phyloP scores from a whole-genome alignment of 2,329 filamentous ascomycete genomes.

The Neofusicoccum sp. region DNA sequence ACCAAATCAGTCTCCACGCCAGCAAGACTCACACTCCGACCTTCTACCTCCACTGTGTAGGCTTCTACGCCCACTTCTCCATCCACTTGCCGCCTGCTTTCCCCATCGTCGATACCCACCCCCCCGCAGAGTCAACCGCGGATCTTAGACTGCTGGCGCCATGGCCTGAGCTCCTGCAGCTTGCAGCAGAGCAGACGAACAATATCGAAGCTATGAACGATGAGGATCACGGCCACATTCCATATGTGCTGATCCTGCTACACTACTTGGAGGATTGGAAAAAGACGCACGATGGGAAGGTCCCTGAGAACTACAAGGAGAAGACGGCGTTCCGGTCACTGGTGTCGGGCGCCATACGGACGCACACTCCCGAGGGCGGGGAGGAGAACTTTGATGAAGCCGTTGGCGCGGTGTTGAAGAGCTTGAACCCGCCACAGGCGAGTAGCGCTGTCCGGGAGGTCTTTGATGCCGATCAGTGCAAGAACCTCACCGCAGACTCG shows the following conservation, averaged over 20 bases:
- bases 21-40: slow-evolving; percentile 65
- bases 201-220: slow-evolving; percentile 68
- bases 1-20: slow-evolving; percentile 51
- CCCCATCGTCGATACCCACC: slow-evolving; percentile 93
- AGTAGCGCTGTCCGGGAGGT: slow-evolving; percentile 72
- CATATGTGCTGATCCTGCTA: slow-evolving; percentile 79
- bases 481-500: slow-evolving; percentile 45
- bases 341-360: slow-evolving; percentile 66
- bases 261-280: slow-evolving; percentile 84
- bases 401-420: slow-evolving; percentile 80
- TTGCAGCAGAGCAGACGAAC: slow-evolving; percentile 64
- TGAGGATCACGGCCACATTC: slow-evolving; percentile 87
- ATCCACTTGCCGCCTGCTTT: slow-evolving; percentile 74
- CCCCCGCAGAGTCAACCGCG: slow-evolving; percentile 77
- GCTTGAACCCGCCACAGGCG: slow-evolving; percentile 67
- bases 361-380: slow-evolving; percentile 73
- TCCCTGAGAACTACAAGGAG: slow-evolving; percentile 75
- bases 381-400: slow-evolving; percentile 99
- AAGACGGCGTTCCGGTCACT: slow-evolving; percentile 78
- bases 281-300: slow-evolving; percentile 61
- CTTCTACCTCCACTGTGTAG: slow-evolving; percentile 81
- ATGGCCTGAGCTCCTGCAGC: slow-evolving; percentile 76
- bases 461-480: slow-evolving; percentile 67
- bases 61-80: slow-evolving; percentile 90
- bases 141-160: slow-evolving; percentile 82